These are phyloP conservation scores for Aspergillus melleus DNA, from an alignment of 2,329 filamentous ascomycete species.

Conservation along the genomic window DNA sequence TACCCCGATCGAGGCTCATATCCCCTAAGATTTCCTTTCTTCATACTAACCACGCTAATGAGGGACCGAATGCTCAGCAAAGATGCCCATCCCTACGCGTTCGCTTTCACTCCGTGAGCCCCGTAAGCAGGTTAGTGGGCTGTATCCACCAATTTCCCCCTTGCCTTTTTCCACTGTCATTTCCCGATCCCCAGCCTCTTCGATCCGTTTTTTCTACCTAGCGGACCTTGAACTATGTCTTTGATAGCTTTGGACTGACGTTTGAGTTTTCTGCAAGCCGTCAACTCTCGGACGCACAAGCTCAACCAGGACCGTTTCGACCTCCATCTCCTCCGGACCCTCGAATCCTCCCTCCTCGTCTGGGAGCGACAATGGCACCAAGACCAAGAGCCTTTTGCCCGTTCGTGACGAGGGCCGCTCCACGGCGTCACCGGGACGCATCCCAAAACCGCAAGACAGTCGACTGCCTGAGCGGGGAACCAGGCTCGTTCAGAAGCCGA, in stretches of 20 bases:
- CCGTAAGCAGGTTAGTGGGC: constrained; percentile 30
- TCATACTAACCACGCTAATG: background rate
- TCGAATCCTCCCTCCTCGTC: constrained; percentile 8
- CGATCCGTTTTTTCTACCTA: background rate
- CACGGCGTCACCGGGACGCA: constrained; percentile 16
- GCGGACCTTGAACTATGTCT: background rate
- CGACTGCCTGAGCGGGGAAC: constrained; percentile 19
- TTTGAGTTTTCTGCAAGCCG: constrained; percentile 14
- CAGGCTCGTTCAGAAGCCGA: constrained; percentile 13
- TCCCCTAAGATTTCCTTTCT: background rate
- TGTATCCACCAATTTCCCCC: constrained; percentile 12
- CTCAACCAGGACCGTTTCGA: constrained; percentile 14
- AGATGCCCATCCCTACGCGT: constrained; percentile 44
- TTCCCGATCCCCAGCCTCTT: background rate
- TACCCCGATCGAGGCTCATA: background rate
- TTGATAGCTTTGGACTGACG: background rate
- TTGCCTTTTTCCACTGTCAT: constrained; percentile 1
- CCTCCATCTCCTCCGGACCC: constrained; percentile 4
- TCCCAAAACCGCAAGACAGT: constrained; percentile 20
- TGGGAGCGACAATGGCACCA: constrained; percentile 21
- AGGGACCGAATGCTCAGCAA: background rate
- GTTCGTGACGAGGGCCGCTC: constrained; percentile 20
- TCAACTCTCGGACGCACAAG: constrained; percentile 25
- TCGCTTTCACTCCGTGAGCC: constrained; percentile 37
- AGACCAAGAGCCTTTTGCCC: constrained; percentile 31